Evolutionary conservation across 345 rosid species (phyloP), one percentile per base, ranked within the genome.

Genomic region (Reutealis trisperma): DNA sequence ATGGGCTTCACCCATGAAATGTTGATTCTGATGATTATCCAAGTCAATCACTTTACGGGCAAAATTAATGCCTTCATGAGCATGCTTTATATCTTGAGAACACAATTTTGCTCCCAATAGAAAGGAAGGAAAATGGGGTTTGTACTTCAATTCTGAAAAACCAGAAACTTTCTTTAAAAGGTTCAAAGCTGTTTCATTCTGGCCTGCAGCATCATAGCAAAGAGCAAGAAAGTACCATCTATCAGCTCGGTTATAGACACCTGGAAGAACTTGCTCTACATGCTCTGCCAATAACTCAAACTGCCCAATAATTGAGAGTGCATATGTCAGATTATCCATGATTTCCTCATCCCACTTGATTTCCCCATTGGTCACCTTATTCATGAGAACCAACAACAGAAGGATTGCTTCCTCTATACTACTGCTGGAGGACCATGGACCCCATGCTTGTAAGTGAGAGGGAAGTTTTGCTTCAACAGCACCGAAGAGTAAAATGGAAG

Each of bases 201-300:
- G 88, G 69, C 90, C 92, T 5, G 91, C 91, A 78, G 97, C 96
- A 78, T 84, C 81, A 79, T 92, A 92, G 85, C 97, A 94, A 66
- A 94, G 94, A 55, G 97, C 95, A 67, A 96, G 97, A 80, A 88
- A 75, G 83, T 90, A 89, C 97, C 98, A 96, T 83, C 99, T 90
- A 66, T 91, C 97, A 51, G 88, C 88, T 73, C 97, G 86, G 54
- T 75, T 76, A 66, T 91, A 96, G 74, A 83, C 82, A 59, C 95
- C 93, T 0, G 98, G 99, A 79, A 88, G 86, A 73, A 77, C 87
- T 86, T 86, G 91, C 87, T 93, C 98, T 63, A 89, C 85, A 82
- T 92, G 88, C 76, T 80, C 82, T 8, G 97, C 97, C 71, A 94
- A 76, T 75, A 89, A 79, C 73, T 91, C 93, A 76, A 80, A 91